Conservation (phyloP, 805 yeast genomes). For the Zygotorulaspora chibaensis region DNA sequence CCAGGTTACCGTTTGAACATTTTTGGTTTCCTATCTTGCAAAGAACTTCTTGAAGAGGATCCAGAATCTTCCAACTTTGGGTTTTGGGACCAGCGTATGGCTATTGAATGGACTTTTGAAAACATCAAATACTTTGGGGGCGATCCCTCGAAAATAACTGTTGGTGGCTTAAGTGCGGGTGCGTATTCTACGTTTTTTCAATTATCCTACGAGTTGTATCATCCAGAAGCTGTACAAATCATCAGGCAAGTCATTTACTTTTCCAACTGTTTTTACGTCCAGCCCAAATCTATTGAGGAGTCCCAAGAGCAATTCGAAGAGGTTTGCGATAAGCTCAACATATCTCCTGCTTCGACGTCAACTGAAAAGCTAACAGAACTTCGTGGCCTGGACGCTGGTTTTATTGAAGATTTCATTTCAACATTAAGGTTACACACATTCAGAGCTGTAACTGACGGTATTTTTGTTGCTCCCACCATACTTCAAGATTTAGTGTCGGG, state of each 20-base stretch:
- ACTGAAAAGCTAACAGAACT: constrained; percentile 23
- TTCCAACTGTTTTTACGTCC: constrained; percentile 38
- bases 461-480: constrained; percentile 34
- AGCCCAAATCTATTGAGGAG: constrained; percentile 40
- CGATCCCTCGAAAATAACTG: constrained; percentile 39
- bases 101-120: constrained; percentile 43
- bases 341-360: constrained; percentile 12
- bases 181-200: constrained; percentile 41
- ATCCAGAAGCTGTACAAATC: constrained; percentile 38
- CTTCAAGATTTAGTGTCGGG: constrained; percentile 34
- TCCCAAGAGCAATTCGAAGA: constrained; percentile 38
- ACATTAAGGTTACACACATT: constrained; percentile 32
- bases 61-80: constrained; percentile 39
- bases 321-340: constrained; percentile 27
- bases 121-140: constrained; percentile 46
- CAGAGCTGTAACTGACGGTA: constrained; percentile 40
- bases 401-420: constrained; percentile 27
- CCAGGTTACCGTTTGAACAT: constrained; percentile 41
- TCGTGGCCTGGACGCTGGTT: constrained; percentile 18
- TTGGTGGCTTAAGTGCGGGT: constrained; percentile 48
- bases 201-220: constrained; percentile 40
- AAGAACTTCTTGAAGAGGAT: constrained; percentile 37
- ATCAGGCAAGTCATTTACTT: constrained; percentile 37
- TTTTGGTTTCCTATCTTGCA: constrained; percentile 37
- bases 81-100: constrained; percentile 45